A percentile compares a stretch with the other conserved stretches of the same genome.
phyloP scores from a whole-genome alignment of 1,139 yeast species.

The Arxiozyma heterogenica region DNA sequence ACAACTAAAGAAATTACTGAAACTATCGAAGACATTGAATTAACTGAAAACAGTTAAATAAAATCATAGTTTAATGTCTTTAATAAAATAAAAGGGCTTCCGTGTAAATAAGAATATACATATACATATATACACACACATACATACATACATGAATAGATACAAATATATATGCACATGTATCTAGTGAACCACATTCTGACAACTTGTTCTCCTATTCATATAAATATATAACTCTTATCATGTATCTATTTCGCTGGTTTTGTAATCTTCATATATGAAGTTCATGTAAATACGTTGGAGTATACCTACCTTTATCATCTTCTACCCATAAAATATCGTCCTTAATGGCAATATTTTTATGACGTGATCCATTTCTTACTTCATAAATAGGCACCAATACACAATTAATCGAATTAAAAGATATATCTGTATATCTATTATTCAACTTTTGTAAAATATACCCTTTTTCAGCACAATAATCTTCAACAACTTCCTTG shows the following conservation, averaged over 20 bases:
- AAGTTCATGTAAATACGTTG: slow-evolving; percentile 27
- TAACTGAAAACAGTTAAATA: slow-evolving; percentile 8
- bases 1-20: background rate
- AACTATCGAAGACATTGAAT: slow-evolving; percentile 8
- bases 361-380: slow-evolving; percentile 2
- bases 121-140: background rate
- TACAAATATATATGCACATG: background rate
- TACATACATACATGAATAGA: background rate
- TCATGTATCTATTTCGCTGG: background rate
- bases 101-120: slow-evolving; percentile 3
- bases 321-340: slow-evolving; percentile 39
- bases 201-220: background rate
- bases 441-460: slow-evolving; percentile 16
- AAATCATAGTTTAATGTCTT: background rate
- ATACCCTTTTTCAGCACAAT: slow-evolving; percentile 29
- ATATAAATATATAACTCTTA: background rate
- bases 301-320: slow-evolving; percentile 26
- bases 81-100: background rate
- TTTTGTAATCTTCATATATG: slow-evolving; percentile 4
- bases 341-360: slow-evolving; percentile 32
- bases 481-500: slow-evolving; percentile 43
- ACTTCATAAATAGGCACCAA: slow-evolving; percentile 25
- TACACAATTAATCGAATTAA: slow-evolving; percentile 9
- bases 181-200: background rate
- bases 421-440: slow-evolving; percentile 15